These are phyloP conservation scores for Aspergillus cejpii DNA, from an alignment of 2,329 filamentous ascomycete species.

Conservation along the genomic window DNA sequence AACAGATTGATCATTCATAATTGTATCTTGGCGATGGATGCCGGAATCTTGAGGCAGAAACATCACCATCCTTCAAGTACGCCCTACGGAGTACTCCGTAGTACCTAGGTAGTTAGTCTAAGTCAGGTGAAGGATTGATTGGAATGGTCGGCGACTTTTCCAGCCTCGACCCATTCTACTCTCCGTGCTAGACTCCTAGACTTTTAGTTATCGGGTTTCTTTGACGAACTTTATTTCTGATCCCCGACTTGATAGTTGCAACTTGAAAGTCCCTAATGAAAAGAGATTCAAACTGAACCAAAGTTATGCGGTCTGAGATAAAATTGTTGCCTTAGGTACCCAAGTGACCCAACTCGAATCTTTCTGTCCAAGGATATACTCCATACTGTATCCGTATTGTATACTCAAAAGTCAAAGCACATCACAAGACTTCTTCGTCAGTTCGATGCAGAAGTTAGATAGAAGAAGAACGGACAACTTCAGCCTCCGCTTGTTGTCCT, in stretches of 20 bases:
- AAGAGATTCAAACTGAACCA: background rate
- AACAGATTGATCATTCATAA: background rate
- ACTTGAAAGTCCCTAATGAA: background rate
- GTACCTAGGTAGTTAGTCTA: too few species aligned
- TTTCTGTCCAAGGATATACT: background rate
- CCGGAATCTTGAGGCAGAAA: background rate
- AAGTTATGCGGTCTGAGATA: background rate
- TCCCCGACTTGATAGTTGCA: background rate
- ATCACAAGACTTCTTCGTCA: constrained; percentile 13
- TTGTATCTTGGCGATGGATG: background rate
- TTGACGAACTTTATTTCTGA: background rate
- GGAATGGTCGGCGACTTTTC: background rate
- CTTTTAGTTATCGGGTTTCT: too few species aligned
- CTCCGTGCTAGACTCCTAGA: too few species aligned
- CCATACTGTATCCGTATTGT: too few species aligned
- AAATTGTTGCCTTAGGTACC: constrained; percentile 3
- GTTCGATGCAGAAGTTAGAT: constrained; percentile 22
- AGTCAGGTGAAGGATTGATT: background rate
- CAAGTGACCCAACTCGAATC: constrained; percentile 1
- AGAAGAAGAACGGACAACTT: constrained; percentile 16
- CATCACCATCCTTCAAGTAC: too few species aligned
- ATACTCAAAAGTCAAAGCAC: too few species aligned
- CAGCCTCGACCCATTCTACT: background rate
- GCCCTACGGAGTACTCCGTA: too few species aligned
- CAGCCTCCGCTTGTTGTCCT: constrained; percentile 18